These are phyloP conservation scores for Phytophthora boehmeriae DNA, from an alignment of 352 stramenopile species.

Conservation along the genomic window DNA sequence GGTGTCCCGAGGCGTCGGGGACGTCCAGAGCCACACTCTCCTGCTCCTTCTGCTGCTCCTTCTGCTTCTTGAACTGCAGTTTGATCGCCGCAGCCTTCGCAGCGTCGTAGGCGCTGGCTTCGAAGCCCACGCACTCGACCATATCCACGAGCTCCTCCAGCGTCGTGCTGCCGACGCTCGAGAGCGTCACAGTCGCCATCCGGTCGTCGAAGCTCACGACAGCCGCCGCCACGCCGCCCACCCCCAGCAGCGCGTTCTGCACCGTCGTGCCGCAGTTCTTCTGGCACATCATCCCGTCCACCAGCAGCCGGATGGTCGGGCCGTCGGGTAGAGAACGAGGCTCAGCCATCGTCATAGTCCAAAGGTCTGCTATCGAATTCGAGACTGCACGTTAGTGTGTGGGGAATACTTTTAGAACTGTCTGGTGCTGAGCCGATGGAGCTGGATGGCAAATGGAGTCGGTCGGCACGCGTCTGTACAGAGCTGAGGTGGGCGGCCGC, in stretches of 20 bases:
- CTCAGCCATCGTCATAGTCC: constrained; percentile 6
- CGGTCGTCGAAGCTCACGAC: constrained; percentile 81
- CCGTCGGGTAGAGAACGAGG: neutral
- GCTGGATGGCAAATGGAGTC: no score
- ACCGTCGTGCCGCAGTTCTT: constrained; percentile 95
- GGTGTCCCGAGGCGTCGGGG: constrained; percentile 42
- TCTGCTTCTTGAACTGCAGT: constrained; percentile 43
- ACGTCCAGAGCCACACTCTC: constrained; percentile 43
- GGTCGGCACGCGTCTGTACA: neutral
- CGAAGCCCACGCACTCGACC: constrained; percentile 80
- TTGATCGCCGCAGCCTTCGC: constrained; percentile 61
- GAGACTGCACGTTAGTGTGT: neutral
- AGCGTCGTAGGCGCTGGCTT: constrained; percentile 61
- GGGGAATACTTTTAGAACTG: neutral
- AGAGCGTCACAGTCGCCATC: constrained; percentile 63
- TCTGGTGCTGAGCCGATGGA: neutral
- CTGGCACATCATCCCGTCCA: constrained; percentile 96
- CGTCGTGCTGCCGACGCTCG: constrained; percentile 48
- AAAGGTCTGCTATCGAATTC: neutral
- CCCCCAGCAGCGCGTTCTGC: constrained; percentile 80
- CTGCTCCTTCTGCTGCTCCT: constrained; percentile 21
- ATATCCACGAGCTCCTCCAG: constrained; percentile 74
- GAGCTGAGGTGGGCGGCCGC: no score
- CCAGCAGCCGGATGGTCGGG: constrained; percentile 58
- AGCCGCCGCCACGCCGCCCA: constrained; percentile 70